A percentile compares a stretch with the other conserved stretches of the same genome.
These are phyloP conservation scores for Leccinum barrowsii DNA, from an alignment of 768 basidiomycete species.

Conservation along the genomic window DNA sequence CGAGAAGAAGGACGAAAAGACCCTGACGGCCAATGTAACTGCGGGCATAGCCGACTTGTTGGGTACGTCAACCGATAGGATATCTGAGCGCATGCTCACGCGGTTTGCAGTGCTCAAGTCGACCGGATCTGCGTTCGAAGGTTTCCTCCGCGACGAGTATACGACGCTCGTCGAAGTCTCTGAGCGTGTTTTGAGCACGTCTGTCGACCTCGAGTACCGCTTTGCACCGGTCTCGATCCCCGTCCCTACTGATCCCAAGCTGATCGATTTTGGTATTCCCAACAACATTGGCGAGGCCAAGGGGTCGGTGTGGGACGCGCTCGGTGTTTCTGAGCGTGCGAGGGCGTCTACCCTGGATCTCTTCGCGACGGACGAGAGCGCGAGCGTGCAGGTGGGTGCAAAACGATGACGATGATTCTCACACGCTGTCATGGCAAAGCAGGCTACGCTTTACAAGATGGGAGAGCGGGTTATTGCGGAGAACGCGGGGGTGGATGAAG, in stretches of 20 bases:
- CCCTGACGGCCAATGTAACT: constrained; percentile 56
- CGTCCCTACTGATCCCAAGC: constrained; percentile 48
- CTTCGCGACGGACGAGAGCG: constrained; percentile 87
- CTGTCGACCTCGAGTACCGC: constrained; percentile 72
- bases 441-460: constrained; percentile 95
- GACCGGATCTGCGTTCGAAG: constrained; percentile 79
- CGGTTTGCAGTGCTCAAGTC: constrained; percentile 73
- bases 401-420: not conserved
- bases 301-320: constrained; percentile 59
- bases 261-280: constrained; percentile 48
- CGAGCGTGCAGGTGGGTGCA: constrained; percentile 77
- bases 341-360: constrained; percentile 67
- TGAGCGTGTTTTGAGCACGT: constrained; percentile 89
- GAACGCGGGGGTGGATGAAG: constrained; percentile 54
- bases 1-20: constrained; percentile 67
- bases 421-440: constrained; percentile 3
- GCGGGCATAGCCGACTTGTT: constrained; percentile 78
- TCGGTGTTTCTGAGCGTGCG: constrained; percentile 48
- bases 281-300: constrained; percentile 31
- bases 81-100: not conserved
- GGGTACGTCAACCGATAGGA: constrained; percentile 41
- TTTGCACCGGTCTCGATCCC: constrained; percentile 49
- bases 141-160: constrained; percentile 80
- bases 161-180: constrained; percentile 82
- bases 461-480: constrained; percentile 66